A percentile compares a stretch with the other conserved stretches of the same genome.
Conservation (phyloP, 1,284 basidiomycete species). For the Ceratobasidium sp. region DNA sequence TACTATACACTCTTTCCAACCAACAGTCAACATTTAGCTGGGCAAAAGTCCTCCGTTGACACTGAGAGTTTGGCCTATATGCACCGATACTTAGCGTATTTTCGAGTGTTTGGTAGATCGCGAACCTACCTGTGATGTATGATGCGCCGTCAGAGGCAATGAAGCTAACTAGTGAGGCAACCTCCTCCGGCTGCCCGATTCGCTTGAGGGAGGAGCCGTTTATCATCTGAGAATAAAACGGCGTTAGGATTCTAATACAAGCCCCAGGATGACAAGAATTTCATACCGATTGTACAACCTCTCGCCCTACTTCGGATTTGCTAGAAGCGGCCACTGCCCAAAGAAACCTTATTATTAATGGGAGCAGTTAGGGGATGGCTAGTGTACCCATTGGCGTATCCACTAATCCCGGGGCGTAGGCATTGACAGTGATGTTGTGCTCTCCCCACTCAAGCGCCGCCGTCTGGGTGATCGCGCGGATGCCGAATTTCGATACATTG, state of each 20-base stretch:
- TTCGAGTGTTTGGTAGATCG: no score
- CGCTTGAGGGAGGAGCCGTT: conserved; percentile 23
- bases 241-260: no score
- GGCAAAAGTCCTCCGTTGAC: no score
- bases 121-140: conserved; percentile 50
- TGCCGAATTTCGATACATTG: conserved; percentile 1
- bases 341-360: background rate
- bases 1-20: no score
- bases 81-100: no score
- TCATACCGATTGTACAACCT: background rate
- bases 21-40: no score
- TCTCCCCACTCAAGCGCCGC: conserved; percentile 25
- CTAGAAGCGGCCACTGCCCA: background rate
- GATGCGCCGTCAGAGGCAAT: conserved; percentile 50
- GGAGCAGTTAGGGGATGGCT: no score
- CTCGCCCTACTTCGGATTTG: background rate
- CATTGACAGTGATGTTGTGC: conserved; percentile 48
- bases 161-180: conserved; percentile 46
- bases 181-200: conserved; percentile 48
- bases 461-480: conserved; percentile 19
- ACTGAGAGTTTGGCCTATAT: no score
- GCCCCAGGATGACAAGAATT: background rate
- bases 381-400: conserved; percentile 45
- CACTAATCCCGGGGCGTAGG: conserved; percentile 48
- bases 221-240: background rate